phyloP scores from a whole-genome alignment of 2,329 filamentous ascomycete genomes.

The Iodosphaeria phyllophila region DNA sequence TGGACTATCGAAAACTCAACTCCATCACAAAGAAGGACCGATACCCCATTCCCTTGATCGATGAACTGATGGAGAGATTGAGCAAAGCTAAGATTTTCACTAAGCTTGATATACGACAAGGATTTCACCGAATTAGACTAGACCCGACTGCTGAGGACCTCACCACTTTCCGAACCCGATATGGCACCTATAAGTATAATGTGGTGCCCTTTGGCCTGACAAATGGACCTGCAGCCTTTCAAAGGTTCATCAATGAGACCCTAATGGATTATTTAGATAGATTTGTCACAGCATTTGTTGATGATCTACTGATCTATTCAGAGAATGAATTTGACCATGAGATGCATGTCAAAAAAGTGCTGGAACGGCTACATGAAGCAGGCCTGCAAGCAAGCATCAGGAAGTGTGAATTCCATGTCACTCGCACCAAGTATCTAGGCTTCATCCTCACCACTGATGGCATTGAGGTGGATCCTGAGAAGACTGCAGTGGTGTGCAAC shows the following conservation, averaged over 20 bases:
- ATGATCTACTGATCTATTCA: slow-evolving; percentile 11
- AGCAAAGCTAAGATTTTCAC: slow-evolving; percentile 3
- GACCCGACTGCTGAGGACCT: slow-evolving; percentile 12
- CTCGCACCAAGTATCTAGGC: slow-evolving; percentile 11
- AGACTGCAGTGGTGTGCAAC: slow-evolving; percentile 8
- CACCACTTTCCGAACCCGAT: slow-evolving; percentile 11
- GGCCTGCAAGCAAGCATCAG: slow-evolving; percentile 6
- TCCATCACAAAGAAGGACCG: slow-evolving; percentile 8
- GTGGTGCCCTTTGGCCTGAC: slow-evolving; percentile 13
- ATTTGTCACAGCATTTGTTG: slow-evolving; percentile 5
- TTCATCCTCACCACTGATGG: slow-evolving; percentile 10
- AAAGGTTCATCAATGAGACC: slow-evolving; percentile 4
- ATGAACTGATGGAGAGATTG: slow-evolving; percentile 6
- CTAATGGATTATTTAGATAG: slow-evolving; percentile 2
- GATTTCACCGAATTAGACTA: slow-evolving; percentile 7
- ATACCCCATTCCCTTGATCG: slow-evolving; percentile 8
- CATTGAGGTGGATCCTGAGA: slow-evolving; percentile 10
- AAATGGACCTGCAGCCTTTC: slow-evolving; percentile 4
- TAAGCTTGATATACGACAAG: slow-evolving; percentile 4
- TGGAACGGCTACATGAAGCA: slow-evolving; percentile 1
- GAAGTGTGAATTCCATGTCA: slow-evolving; percentile 13
- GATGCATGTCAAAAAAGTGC: slow-evolving; percentile 8
- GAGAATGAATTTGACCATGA: slow-evolving; percentile 8
- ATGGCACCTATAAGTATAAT: slow-evolving; percentile 11
- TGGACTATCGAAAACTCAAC: slow-evolving; percentile 11